Evolutionary conservation across 2,329 filamentous ascomycete genomes (phyloP), one percentile per base, ranked within the genome.

Genomic region (Aplosporella prunicola): DNA sequence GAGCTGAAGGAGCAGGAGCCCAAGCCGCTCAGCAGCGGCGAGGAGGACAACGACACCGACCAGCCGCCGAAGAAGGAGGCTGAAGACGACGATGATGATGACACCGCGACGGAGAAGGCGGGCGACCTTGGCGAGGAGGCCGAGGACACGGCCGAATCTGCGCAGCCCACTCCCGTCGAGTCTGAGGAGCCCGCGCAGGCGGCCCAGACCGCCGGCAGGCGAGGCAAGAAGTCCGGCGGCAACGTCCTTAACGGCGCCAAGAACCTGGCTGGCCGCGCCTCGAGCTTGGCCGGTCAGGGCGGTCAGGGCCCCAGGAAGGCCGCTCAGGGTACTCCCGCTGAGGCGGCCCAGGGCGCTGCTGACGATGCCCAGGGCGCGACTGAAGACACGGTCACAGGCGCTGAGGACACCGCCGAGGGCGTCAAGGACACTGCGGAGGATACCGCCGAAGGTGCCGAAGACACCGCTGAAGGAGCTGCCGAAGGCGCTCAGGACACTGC

Each of bases 241-340:
- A 26, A 24, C 11, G 33, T 37, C 15, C 39, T 41, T 23, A 20
- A 28, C 15, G 22, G 26, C 17, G 39, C 39, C 20, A 44, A 65
- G 33, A 63, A 63, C 39, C 59, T 68, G 15, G 63, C 66, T 45
- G 63, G 61, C 43, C 63, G 64, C 47, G 66, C 65, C 23, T 60
- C 59, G n/a, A 61, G 60, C 39, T 51, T 67, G 26, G 64, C 64
- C 20, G 60, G 61, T 47, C 64, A 68, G 50, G 55, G 55, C 10
- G 30, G 27, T 16, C 45, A 63, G 35, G 60, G 64, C 37, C 56
- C 60, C 3, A 43, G 52, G 24, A 53, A 55, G 22, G 56, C 58
- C 35, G 57, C 55, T 16, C 47, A 62, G 9, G 39, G 37, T 20
- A 63, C 62, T 25, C n/a, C n/a, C n/a, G 60, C 63, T 27, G 52